These are phyloP conservation scores for Trichophyton equinum DNA, from an alignment of 2,329 filamentous ascomycete genomes.

Conservation along the genomic window DNA sequence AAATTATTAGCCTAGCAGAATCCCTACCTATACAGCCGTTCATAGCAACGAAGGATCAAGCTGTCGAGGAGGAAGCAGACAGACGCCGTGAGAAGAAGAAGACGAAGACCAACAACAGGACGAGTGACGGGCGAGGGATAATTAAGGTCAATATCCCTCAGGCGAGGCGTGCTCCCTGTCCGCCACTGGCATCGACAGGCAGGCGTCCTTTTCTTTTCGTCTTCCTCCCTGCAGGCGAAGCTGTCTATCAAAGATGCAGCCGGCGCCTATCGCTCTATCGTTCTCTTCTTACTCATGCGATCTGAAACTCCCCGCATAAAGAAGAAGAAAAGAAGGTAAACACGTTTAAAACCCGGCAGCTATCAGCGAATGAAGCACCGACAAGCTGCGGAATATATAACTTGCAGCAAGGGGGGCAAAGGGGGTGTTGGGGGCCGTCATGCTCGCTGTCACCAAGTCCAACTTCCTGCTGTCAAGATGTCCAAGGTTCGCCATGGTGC, in stretches of 20 bases:
- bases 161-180: background rate
- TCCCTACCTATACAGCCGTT: background rate
- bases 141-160: background rate
- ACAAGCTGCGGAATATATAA: background rate
- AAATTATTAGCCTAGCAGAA: background rate
- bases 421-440: background rate
- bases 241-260: background rate
- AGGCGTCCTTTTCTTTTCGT: background rate
- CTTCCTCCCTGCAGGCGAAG: too few species aligned
- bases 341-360: background rate
- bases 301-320: background rate
- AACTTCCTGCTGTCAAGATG: background rate
- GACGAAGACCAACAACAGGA: background rate
- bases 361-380: background rate
- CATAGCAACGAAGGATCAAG: background rate
- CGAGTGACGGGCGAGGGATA: background rate
- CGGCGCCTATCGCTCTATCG: background rate
- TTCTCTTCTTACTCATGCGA: background rate
- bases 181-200: background rate
- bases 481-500: constrained; percentile 38
- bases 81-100: background rate
- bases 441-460: too few species aligned
- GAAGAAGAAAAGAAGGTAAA: background rate
- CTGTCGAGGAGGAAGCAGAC: background rate
- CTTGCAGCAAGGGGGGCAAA: background rate